A percentile compares a stretch with the other conserved stretches of the same genome.
phyloP scores from a whole-genome alignment of 164 flowering plant species.

The Warburgia ugandensis region DNA sequence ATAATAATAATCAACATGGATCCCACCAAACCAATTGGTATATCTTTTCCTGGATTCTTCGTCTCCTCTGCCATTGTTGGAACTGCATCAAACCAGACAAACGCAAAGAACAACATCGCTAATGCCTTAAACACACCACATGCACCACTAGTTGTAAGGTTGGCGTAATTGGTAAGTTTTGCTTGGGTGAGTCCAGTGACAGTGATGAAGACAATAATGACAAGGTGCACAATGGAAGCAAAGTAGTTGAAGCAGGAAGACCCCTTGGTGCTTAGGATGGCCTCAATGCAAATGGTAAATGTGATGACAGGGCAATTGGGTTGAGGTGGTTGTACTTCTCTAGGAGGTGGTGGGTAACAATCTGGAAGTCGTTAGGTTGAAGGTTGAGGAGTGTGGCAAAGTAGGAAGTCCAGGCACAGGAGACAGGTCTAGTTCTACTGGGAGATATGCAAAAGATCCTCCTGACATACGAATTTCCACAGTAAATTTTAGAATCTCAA shows the following conservation, averaged over 20 bases:
- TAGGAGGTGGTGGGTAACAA: slow-evolving; percentile 20
- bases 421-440: slow-evolving; percentile 54
- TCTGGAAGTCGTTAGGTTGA: too few relatives aligned
- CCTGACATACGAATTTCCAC: slow-evolving; percentile 52
- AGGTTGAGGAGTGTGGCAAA: slow-evolving; percentile 55
- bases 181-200: slow-evolving; percentile 45
- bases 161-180: slow-evolving; percentile 24
- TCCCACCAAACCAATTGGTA: slow-evolving; percentile 50
- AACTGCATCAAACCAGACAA: slow-evolving; percentile 51
- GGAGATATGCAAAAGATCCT: slow-evolving; percentile 59
- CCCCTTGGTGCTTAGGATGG: slow-evolving; percentile 46
- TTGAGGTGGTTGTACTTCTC: slow-evolving; percentile 39
- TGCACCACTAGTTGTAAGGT: slow-evolving; percentile 37
- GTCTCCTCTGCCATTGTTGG: slow-evolving; percentile 59
- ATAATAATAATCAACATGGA: slow-evolving; percentile 32
- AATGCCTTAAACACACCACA: slow-evolving; percentile 43
- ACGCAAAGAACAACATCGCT: slow-evolving; percentile 51
- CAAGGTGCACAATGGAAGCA: slow-evolving; percentile 41
- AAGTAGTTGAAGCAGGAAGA: slow-evolving; percentile 49
- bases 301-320: slow-evolving; percentile 45
- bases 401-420: slow-evolving; percentile 68
- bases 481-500: too few relatives aligned
- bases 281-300: slow-evolving; percentile 26
- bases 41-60: slow-evolving; percentile 47
- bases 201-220: slow-evolving; percentile 50